Evolutionary conservation across 805 yeast species (phyloP).

Genomic region (Kodamaea fukazawae): DNA sequence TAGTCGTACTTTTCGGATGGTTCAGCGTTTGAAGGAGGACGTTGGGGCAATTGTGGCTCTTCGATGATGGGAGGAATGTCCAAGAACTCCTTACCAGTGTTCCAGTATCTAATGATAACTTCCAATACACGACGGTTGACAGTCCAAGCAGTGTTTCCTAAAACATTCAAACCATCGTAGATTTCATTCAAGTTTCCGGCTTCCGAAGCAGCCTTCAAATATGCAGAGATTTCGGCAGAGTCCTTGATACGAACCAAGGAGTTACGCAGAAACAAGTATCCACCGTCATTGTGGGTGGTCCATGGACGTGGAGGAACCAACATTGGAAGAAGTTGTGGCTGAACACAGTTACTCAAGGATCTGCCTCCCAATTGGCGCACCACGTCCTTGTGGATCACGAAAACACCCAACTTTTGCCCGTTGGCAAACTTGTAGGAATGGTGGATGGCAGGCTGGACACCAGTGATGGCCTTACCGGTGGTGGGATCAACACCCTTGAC

Average conservation of each 20-base stretch:
- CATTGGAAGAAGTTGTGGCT: constrained; percentile 92
- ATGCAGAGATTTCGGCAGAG: constrained; percentile 86
- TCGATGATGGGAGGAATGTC: constrained; percentile 57
- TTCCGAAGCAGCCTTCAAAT: constrained; percentile 79
- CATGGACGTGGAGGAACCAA: constrained; percentile 86
- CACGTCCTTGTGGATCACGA: constrained; percentile 70
- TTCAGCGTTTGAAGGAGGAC: constrained; percentile 65
- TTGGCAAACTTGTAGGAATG: constrained; percentile 81
- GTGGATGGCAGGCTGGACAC: constrained; percentile 84
- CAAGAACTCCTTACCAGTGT: constrained; percentile 71
- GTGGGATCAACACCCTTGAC: constrained; percentile 81
- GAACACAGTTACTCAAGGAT: constrained; percentile 59
- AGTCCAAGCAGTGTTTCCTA: constrained; percentile 92
- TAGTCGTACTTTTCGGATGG: constrained; percentile 70
- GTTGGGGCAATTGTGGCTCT: constrained; percentile 45
- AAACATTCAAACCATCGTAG: constrained; percentile 76
- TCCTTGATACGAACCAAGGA: constrained; percentile 73
- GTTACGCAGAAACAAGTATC: constrained; percentile 66
- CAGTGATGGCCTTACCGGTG: constrained; percentile 62
- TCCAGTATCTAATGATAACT: constrained; percentile 79
- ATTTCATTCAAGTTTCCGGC: constrained; percentile 63
- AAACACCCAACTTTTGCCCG: constrained; percentile 79
- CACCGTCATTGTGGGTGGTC: constrained; percentile 81
- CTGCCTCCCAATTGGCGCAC: constrained; percentile 67
- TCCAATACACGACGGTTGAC: constrained; percentile 70